phyloP scores from a whole-genome alignment of 148 eudicot genomes.

The Gaultheria prostrata region DNA sequence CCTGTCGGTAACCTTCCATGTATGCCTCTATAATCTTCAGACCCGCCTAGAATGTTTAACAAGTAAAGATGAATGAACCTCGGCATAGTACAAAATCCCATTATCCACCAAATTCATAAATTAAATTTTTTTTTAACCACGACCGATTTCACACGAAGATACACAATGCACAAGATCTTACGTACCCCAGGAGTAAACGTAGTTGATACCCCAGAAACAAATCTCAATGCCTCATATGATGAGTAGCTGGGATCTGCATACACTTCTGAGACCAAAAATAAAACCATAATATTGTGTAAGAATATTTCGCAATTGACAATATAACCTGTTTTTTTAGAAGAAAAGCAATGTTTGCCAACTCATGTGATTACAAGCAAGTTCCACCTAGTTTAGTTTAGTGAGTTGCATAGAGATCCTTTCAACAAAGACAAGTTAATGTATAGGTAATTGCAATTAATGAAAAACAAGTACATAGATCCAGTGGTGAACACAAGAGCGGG shows the following conservation, averaged over 20 bases:
- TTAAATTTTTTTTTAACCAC: background rate
- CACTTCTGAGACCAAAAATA: conserved; percentile 56
- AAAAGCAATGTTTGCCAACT: background rate
- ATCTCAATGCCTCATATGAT: conserved; percentile 71
- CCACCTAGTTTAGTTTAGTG: background rate
- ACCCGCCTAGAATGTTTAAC: conserved; percentile 59
- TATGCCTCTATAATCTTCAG: conserved; percentile 87
- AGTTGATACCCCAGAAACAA: conserved; percentile 79
- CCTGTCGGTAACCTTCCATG: conserved; percentile 96
- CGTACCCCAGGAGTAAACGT: conserved; percentile 92
- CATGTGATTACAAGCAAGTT: background rate
- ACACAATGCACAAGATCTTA: background rate
- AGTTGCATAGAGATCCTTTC: background rate
- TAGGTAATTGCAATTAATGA: background rate
- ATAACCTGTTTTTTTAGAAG: background rate
- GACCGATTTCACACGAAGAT: background rate
- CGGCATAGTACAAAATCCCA: background rate
- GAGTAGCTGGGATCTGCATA: conserved; percentile 86
- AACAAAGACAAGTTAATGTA: background rate
- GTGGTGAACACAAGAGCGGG: too few relatives aligned
- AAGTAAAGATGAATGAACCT: background rate
- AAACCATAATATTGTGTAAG: background rate
- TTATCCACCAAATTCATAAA: background rate
- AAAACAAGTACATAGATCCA: background rate
- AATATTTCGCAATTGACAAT: background rate